Base-by-base conservation (phyloP, 257 asterid genomes). In the Capsicum baccatum region DNA sequence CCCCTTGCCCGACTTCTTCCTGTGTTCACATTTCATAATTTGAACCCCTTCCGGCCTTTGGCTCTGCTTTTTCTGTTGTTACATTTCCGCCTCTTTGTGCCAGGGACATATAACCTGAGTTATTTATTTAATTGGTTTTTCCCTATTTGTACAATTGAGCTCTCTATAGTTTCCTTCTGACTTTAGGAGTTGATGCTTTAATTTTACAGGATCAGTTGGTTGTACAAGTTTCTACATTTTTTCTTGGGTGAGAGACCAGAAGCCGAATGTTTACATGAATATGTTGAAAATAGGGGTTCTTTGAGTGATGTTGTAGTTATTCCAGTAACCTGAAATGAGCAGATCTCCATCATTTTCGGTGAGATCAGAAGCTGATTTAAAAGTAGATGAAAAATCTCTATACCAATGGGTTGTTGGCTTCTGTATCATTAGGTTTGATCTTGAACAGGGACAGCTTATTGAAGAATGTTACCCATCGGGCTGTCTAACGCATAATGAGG, bases 391-490 rank as follows among this genome's bases (percentile, higher is more conserved):
- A 87, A 86, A 86, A 74, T 86, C 90, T 80, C 88, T 97, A 87
- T 94, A 89, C 86, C 95, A 92, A 84, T 95, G 99, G 99, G 89
- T 92, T 60, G 93, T 88, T 83, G 94, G 98, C 57, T 95, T 97
- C 88, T 97, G 99, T 84, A 90, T 89, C 85, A 95, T 95, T 83
- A 89, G 98, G 87, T 97, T 97, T 89, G 99, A 97, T 88, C 98
- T 95, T 52, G 99, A 97, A 91, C 98, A 89, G 70, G 99, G 99
- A 15, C 99, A 97, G 89, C 97, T 97, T 58, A 94, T 97, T 7
- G 99, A 97, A 89, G 99, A 97, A 85, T 93, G 98, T 90, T 97
- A 89, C 83, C 99, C 99, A 19, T 92, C 97, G 69, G 91, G 91
- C 64, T 90, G 92, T 89, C 93, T 97, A 85, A 92, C 95, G 35